phyloP scores from a whole-genome alignment of 1,284 basidiomycete species.

The Earliella scabrosa region DNA sequence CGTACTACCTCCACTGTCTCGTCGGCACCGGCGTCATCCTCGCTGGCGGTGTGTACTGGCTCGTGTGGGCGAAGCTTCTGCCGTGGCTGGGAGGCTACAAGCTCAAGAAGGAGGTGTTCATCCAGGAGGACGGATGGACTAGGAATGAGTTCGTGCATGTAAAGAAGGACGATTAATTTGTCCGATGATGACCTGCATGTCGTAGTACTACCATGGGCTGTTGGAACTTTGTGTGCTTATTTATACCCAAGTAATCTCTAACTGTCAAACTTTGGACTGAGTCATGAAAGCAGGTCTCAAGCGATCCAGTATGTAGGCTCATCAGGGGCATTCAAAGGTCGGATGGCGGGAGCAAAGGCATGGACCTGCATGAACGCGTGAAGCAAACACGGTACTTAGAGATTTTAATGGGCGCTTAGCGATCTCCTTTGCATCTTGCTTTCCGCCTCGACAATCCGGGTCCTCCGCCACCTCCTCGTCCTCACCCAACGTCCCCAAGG shows the following conservation, averaged over 20 bases:
- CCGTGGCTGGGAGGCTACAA: conserved; percentile 51
- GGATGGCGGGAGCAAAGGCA: too few relatives aligned
- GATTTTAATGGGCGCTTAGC: conserved; percentile 10
- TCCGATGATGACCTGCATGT: neutral
- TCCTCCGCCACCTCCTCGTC: neutral
- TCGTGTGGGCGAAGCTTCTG: conserved; percentile 54
- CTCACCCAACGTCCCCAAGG: neutral
- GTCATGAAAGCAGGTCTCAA: too few relatives aligned
- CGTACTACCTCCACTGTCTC: conserved; percentile 63
- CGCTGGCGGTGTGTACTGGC: conserved; percentile 60
- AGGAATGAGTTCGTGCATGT: conserved; percentile 16
- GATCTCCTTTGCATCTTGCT: neutral
- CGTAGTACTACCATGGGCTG: too few relatives aligned
- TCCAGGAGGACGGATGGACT: conserved; percentile 50
- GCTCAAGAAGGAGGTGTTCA: conserved; percentile 47
- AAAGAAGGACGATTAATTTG: neutral
- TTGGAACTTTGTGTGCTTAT: too few relatives aligned
- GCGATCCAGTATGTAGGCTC: too few relatives aligned
- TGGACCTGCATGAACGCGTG: too few relatives aligned
- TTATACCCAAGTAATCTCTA: too few relatives aligned
- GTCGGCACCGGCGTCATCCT: conserved; percentile 51
- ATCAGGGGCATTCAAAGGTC: too few relatives aligned
- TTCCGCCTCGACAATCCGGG: neutral
- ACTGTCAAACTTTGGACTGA: too few relatives aligned
- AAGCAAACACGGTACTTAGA: neutral